phyloP scores from a whole-genome alignment of 2,329 filamentous ascomycete genomes.

The Pseudogymnoascus sp. region DNA sequence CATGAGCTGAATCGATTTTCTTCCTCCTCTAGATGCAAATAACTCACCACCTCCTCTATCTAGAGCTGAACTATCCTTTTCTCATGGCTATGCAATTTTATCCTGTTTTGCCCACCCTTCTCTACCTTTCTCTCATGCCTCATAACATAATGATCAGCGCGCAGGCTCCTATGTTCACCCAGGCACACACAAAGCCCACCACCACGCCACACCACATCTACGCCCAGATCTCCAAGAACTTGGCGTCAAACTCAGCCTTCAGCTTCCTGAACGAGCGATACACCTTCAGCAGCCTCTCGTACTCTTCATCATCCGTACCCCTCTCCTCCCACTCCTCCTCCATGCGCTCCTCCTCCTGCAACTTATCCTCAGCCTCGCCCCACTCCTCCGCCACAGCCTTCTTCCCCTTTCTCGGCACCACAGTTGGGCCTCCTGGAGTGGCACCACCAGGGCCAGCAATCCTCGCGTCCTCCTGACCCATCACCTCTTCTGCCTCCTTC shows the following conservation, averaged over 20 bases:
- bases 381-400: slow-evolving; percentile 42
- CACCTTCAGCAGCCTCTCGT: slow-evolving; percentile 44
- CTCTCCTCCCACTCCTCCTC: slow-evolving; percentile 27
- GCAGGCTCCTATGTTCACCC: neutral
- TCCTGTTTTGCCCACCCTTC: neutral
- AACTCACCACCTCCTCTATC: neutral
- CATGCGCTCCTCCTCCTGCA: slow-evolving; percentile 27
- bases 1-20: neutral
- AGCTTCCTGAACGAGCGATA: slow-evolving; percentile 50
- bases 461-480: slow-evolving; percentile 6
- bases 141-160: neutral
- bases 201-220: slow-evolving; percentile 26
- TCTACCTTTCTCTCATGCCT: neutral
- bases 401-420: slow-evolving; percentile 24
- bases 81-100: neutral
- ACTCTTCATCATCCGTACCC: slow-evolving; percentile 31
- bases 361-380: slow-evolving; percentile 34
- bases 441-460: neutral
- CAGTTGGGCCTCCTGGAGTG: neutral
- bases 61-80: neutral
- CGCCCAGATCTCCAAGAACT: slow-evolving; percentile 55
- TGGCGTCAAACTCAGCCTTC: slow-evolving; percentile 52
- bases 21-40: neutral
- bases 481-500: slow-evolving; percentile 26
- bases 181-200: neutral